A percentile compares a stretch with the other conserved stretches of the same genome.
Evolutionary conservation across 1,284 basidiomycete genomes (phyloP).

Genomic region (Crepidotus sp.): DNA sequence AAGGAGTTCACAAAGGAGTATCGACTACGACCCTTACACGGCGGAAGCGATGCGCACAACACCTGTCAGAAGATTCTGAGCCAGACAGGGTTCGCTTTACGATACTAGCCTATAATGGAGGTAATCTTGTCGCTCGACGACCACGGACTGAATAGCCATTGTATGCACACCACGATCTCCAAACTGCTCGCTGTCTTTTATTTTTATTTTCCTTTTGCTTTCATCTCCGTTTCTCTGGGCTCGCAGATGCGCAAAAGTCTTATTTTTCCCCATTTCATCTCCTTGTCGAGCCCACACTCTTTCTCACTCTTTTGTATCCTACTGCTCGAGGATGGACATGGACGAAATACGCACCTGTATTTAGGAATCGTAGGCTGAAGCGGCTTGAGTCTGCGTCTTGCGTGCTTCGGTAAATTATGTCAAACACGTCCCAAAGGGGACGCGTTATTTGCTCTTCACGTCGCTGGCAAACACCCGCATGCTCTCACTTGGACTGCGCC

Average conservation of each 20-base stretch:
- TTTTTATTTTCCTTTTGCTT: constrained; percentile 1
- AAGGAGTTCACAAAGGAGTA: constrained; percentile 23
- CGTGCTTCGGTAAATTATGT: too few species aligned
- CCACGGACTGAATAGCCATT: constrained; percentile 6
- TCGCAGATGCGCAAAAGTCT: background rate
- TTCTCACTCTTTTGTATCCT: constrained; percentile 10
- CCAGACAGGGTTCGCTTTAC: background rate
- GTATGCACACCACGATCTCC: background rate
- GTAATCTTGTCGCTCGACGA: constrained; percentile 11
- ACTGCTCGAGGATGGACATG: constrained; percentile 15
- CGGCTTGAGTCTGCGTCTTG: too few species aligned
- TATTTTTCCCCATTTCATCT: constrained; percentile 1
- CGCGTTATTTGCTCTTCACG: background rate
- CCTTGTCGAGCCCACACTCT: constrained; percentile 7
- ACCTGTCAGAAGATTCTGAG: constrained; percentile 12
- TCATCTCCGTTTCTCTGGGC: background rate
- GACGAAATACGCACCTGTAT: constrained; percentile 15
- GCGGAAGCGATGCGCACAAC: constrained; percentile 19
- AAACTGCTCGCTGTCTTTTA: background rate
- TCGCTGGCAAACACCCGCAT: constrained; percentile 4
- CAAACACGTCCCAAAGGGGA: too few species aligned
- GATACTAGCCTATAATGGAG: constrained; percentile 3
- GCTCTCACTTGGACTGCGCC: constrained; percentile 13
- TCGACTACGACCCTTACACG: constrained; percentile 31
- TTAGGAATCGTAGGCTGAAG: too few species aligned